Evolutionary conservation across 1,284 basidiomycete species (phyloP), one percentile per base, ranked within the genome.

Genomic region (Fomitiporia mediterranea): DNA sequence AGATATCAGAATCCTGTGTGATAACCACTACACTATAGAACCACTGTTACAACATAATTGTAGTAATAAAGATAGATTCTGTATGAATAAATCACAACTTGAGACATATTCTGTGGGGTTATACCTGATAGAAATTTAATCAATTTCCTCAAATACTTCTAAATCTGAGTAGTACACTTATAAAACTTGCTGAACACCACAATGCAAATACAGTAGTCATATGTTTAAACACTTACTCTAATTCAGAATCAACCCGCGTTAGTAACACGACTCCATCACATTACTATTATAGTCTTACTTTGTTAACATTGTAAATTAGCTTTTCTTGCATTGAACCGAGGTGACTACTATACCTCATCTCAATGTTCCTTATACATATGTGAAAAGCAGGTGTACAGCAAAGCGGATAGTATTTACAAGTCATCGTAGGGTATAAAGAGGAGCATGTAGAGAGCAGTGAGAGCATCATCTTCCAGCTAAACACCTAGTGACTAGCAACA

Each of bases 21-120:
- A 77, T 78, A 78, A 79, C 77, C 78, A 68, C 76, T 80, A 79
- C 76, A 79, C 76, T 78, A 79, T 51, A 46, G 42, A 47, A 56
- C 55, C 55, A 35, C 19, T 21, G 4, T 7, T 17, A 25, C 25
- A 7, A 15, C 13, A 5, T 42, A 30, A 7, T 30, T 9, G 27
- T 7, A 39, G n/a, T 1, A 25, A 9, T n/a, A 2, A 11, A 9
- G 4, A 19, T 15, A 4, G 27, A 25, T 3, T 25, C 6, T 15
- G 13, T n/a, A 48, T 13, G 7, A 27, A 8, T 11, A 19, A 7
- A 35, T 38, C n/a, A n/a, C 11, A 51, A 39, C 8, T 21, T 37
- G 11, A 15, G 21, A 38, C 17, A 48, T n/a, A n/a, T 49, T 34
- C 15, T 19, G 21, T 32, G 0, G 9, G 25, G 15, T 49, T n/a